Base-by-base conservation (phyloP, 805 yeast genomes). In the Saccharomyces mikatae region DNA sequence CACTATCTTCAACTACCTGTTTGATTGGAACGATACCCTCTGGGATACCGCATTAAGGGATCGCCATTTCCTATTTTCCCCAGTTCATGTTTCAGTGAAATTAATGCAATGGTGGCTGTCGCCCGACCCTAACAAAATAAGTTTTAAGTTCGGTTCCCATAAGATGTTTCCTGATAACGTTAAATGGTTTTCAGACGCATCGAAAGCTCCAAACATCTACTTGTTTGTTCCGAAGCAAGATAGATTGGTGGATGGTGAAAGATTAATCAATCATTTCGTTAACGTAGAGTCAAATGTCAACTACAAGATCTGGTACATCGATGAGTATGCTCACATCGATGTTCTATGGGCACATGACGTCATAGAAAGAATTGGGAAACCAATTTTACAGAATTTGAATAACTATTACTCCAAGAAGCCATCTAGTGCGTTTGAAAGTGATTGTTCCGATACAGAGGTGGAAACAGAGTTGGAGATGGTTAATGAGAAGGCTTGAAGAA, bases 81-180 rank as follows among this genome's bases (percentile, higher is more conserved):
- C 96, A 0, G 88, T 87, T 4, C 87, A 81, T 66, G 86, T 90
- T n/a, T 84, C 94, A 22, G 77, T 89, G 1, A 81, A 83, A 59
- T 75, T 88, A 56, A 90, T 92, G 96, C 76, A 80, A 47, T 94
- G 98, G 97, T 92, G 98, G 97, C 74, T 90, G 21, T 82, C 83
- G 47, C 59, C 62, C 4, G 61, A 61, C 46, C 55, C 60, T n/a
- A 59, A 62, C 36, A 67, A 63, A 71, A 69, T 54, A 76, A 85
- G 58, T 70, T 80, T 70, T 58, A 71, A 62, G 48, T 62, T 63
- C 22, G 65, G 62, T 36, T 63, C 74, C 2, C 67, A 68, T 9
- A 55, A 68, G 3, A 74, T 82, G 57, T 77, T 86, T 62, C 78
- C 83, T 9, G 77, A 75, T 60, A 67, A 76, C 41, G 62, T 72